Percentiles rank a stretch among this genome's conserved stretches.
Conservation (phyloP, 2,329 filamentous ascomycete species). For the Aspergillus thermomutatus region DNA sequence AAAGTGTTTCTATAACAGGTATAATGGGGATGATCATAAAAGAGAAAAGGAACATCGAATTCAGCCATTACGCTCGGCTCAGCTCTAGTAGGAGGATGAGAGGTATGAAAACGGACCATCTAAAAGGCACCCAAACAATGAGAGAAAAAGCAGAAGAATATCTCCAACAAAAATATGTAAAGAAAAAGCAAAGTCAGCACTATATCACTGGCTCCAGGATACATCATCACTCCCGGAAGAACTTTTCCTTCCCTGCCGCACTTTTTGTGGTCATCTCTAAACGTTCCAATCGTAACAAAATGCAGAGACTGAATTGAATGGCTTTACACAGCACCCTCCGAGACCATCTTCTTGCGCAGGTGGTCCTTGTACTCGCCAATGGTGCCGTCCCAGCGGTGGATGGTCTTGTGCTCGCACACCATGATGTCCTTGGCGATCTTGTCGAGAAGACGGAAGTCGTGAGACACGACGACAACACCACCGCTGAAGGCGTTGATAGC, state of each 20-base stretch:
- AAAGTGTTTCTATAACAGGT: conserved; percentile 7
- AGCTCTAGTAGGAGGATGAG: conserved; percentile 17
- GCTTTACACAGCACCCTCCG: conserved; percentile 75
- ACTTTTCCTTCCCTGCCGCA: conserved; percentile 2
- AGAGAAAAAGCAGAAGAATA: conserved; percentile 4
- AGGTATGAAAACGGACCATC: conserved; percentile 24
- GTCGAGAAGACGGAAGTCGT: conserved; percentile 98
- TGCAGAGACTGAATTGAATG: conserved; percentile 1
- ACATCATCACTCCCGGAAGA: conserved; percentile 18
- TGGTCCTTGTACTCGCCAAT: conserved; percentile 98
- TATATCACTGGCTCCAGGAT: conserved; percentile 14
- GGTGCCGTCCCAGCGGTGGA: conserved; percentile 79
- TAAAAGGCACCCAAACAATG: conserved; percentile 12
- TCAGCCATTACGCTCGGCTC: conserved; percentile 16
- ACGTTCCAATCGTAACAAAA: conserved; percentile 32
- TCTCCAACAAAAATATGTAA: background rate
- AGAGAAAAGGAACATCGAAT: conserved; percentile 12
- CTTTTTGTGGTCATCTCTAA: conserved; percentile 19
- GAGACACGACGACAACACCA: conserved; percentile 95
- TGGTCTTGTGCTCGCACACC: conserved; percentile 97
- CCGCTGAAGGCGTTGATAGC: conserved; percentile 95
- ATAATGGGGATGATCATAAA: background rate
- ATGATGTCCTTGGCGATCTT: conserved; percentile 99
- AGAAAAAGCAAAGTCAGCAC: conserved; percentile 5
- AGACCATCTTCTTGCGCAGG: conserved; percentile 98